Conservation (phyloP, 257 asterid genomes). For the Salvia miltiorrhiza region DNA sequence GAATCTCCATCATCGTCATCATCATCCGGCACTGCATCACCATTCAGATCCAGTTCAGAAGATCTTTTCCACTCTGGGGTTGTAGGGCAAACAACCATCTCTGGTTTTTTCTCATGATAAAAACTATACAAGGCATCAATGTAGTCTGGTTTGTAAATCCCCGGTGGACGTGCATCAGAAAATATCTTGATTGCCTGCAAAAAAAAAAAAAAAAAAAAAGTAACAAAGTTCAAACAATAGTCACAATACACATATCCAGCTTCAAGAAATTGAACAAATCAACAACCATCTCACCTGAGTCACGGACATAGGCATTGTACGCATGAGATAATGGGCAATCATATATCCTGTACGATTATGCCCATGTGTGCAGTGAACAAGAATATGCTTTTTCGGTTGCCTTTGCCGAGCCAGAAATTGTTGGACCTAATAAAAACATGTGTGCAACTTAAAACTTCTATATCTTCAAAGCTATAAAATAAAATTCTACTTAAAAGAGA, state of each 20-base stretch:
- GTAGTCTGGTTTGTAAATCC: constrained; percentile 91
- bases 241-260: constrained; percentile 7
- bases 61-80: constrained; percentile 96
- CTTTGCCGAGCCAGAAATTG: constrained; percentile 80
- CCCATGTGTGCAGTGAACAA: constrained; percentile 98
- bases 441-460: constrained; percentile 5
- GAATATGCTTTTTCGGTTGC: constrained; percentile 64
- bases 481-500: constrained; percentile 6
- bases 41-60: constrained; percentile 92
- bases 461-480: constrained; percentile 4
- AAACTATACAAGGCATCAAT: constrained; percentile 76
- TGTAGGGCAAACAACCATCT: constrained; percentile 69
- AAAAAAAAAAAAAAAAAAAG: constrained; percentile 17
- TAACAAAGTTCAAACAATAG: constrained; percentile 16
- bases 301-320: constrained; percentile 68
- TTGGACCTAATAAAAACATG: constrained; percentile 55
- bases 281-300: constrained; percentile 58
- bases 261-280: neutral
- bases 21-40: constrained; percentile 94
- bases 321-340: constrained; percentile 94
- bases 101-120: constrained; percentile 93
- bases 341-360: constrained; percentile 98
- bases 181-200: constrained; percentile 76
- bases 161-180: constrained; percentile 96
- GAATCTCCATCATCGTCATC: constrained; percentile 82